Evolutionary conservation across 768 basidiomycete genomes (phyloP).

Genomic region (Hortiboletus flavorubellus): DNA sequence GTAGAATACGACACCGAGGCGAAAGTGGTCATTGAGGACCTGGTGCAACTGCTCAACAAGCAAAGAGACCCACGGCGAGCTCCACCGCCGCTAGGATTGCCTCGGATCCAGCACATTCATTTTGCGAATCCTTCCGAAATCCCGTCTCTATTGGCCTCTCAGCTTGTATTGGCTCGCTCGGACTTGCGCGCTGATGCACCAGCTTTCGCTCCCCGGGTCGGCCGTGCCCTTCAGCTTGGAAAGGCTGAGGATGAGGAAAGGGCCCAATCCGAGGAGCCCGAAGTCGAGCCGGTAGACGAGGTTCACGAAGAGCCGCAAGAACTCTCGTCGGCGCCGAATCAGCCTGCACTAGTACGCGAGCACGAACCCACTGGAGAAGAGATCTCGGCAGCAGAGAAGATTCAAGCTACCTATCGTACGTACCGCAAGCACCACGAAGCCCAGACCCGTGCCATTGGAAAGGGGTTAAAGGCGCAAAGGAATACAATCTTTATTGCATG

Average conservation of each 20-base stretch:
- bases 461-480: conserved; percentile 20
- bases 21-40: conserved; percentile 4
- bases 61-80: background rate
- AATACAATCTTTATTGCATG: conserved; percentile 29
- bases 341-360: conserved; percentile 15
- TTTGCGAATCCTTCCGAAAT: too few species aligned
- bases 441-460: conserved; percentile 10
- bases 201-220: conserved; percentile 12
- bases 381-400: conserved; percentile 11
- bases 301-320: conserved; percentile 13
- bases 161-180: conserved; percentile 10
- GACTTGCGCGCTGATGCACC: conserved; percentile 13
- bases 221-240: background rate
- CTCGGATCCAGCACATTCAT: too few species aligned
- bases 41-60: conserved; percentile 25
- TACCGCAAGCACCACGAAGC: too few species aligned
- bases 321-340: background rate
- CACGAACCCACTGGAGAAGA: conserved; percentile 14
- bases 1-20: background rate
- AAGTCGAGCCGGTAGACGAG: conserved; percentile 6
- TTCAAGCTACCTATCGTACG: too few species aligned
- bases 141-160: conserved; percentile 1
- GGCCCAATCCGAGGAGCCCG: background rate
- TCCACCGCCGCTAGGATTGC: too few species aligned
- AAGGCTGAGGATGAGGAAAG: background rate